These are phyloP conservation scores for Suillus decipiens DNA, from an alignment of 768 basidiomycete genomes.

Conservation along the genomic window DNA sequence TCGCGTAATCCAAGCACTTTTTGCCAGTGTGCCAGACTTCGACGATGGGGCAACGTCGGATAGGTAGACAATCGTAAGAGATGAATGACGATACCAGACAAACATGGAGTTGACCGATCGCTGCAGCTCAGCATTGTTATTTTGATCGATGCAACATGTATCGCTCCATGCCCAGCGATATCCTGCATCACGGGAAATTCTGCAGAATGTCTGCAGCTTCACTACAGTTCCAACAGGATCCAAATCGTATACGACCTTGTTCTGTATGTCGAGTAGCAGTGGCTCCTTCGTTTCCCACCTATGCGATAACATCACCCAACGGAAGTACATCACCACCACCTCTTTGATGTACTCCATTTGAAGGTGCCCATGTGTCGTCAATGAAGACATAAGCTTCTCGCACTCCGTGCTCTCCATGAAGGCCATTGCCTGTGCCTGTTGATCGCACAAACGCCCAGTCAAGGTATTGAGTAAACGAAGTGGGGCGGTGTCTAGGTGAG, in stretches of 20 bases:
- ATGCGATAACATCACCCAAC: constrained; percentile 3
- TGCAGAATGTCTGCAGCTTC: neutral
- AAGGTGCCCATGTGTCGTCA: neutral
- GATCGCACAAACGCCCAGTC: neutral
- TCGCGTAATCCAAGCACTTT: constrained; percentile 22
- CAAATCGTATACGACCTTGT: neutral
- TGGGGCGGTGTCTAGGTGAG: neutral
- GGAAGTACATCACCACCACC: neutral
- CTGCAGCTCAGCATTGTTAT: neutral
- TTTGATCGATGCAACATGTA: neutral
- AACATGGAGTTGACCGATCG: constrained; percentile 16
- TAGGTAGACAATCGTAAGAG: constrained; percentile 10
- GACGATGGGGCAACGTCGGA: neutral
- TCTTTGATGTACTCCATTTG: constrained; percentile 3
- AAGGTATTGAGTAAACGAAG: neutral
- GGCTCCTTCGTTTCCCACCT: constrained; percentile 1
- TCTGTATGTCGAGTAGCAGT: neutral
- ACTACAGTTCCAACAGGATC: neutral
- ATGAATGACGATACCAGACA: constrained; percentile 15
- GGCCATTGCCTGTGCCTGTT: neutral
- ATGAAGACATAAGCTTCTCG: neutral
- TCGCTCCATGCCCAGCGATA: constrained; percentile 4
- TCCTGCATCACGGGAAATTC: neutral
- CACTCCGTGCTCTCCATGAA: neutral
- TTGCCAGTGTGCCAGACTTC: neutral